Percentiles rank a stretch among this genome's conserved stretches.
Conservation (phyloP, 169 alveolate species). For the Plasmodium adleri region DNA sequence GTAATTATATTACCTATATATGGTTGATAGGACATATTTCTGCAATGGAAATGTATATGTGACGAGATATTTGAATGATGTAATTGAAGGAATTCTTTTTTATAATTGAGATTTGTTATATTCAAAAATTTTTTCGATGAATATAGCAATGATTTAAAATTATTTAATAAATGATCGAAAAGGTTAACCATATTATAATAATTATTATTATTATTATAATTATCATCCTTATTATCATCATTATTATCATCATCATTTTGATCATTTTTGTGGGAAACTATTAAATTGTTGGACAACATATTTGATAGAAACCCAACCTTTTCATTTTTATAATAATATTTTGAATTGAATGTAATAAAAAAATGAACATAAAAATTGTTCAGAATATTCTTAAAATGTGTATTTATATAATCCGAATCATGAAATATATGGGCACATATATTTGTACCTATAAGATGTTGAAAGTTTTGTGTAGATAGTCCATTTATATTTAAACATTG, state of each 20-base stretch:
- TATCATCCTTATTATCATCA: too few species aligned
- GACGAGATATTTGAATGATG: conserved; percentile 38
- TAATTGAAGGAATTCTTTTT: conserved; percentile 24
- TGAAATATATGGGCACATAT: conserved; percentile 46
- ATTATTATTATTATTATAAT: too few species aligned
- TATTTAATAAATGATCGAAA: neutral
- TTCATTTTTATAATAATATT: conserved; percentile 18
- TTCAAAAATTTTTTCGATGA: conserved; percentile 34
- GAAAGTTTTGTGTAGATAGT: conserved; percentile 6
- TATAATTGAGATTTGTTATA: conserved; percentile 45
- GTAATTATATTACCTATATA: conserved; percentile 51
- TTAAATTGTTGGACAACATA: neutral
- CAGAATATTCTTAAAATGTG: conserved; percentile 43
- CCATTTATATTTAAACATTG: conserved; percentile 32
- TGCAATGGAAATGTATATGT: conserved; percentile 29
- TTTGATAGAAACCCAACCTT: conserved; percentile 16
- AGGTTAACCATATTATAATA: too few species aligned
- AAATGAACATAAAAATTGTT: conserved; percentile 24
- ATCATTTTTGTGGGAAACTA: neutral
- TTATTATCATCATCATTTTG: neutral
- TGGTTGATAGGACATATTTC: conserved; percentile 21
- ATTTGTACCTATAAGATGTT: conserved; percentile 24
- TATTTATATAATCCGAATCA: conserved; percentile 9
- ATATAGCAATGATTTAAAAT: conserved; percentile 31
- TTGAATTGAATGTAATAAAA: conserved; percentile 40